Base-by-base conservation (phyloP, 768 basidiomycete genomes). In the Mycena pura region DNA sequence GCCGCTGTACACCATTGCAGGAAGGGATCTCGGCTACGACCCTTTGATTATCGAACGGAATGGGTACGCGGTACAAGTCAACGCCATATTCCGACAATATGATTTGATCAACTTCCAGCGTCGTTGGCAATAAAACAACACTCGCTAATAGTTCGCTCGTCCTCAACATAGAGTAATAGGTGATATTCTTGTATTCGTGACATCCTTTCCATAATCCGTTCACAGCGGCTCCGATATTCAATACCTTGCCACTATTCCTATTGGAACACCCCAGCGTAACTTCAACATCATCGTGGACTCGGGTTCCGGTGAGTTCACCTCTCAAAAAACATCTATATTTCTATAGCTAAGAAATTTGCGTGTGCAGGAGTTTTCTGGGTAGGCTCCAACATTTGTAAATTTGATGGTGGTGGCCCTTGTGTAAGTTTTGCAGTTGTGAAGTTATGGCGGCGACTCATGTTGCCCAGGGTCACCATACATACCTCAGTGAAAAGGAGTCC, bases 221-320 rank as follows among this genome's bases (percentile, higher is more conserved):
- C 24, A 6, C 41, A 56, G 54, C 25, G 54, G 54, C 24, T n/a
- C 43, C 11, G 54, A 56, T 27, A 56, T 44, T 3, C 24, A 43
- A 28, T 56, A 78, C 47, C 62, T 77, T 11, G 66, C 63, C 13
- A 68, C 60, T 5, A 56, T 78, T 7, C 41, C 69, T 44, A 71
- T 78, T 14, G 78, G 87, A 25, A 86, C 86, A 5, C 86, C 85
- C 15, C 74, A 80, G 6, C 75, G 68, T 24, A 54, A 74, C 44
- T 88, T 87, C 61, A 69, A 69, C 13, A 65, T 88, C 39, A 56
- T 56, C 44, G 31, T 89, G 78, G 87, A 88, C 70, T 82, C 82
- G 3, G 87, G 88, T 21, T 85, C 84, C 9, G 82, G 85, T 1
- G 87, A 89, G 25, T 27, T 8, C 24, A 25, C 15, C n/a, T n/a